Conservation (phyloP, 2,329 filamentous ascomycete genomes). For the Colletotrichum aenigma region DNA sequence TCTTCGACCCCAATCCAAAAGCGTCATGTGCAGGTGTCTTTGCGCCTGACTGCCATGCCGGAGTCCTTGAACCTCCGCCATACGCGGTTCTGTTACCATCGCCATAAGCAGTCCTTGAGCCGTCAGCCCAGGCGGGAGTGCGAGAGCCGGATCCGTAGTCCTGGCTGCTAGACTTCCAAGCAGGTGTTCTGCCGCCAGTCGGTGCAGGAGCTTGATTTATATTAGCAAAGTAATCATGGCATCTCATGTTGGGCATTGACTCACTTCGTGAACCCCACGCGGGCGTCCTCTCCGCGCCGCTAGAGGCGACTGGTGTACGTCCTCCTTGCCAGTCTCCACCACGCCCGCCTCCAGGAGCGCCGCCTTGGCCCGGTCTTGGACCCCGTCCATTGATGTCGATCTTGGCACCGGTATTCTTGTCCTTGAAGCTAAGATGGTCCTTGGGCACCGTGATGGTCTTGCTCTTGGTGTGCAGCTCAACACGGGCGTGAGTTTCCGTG, state of each 20-base stretch:
- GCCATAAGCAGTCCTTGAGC: slow-evolving; percentile 71
- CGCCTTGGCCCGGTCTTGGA: slow-evolving; percentile 51
- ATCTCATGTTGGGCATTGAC: slow-evolving; percentile 32
- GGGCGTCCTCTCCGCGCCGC: slow-evolving; percentile 71
- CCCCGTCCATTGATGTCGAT: slow-evolving; percentile 70
- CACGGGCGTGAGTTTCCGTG: slow-evolving; percentile 82
- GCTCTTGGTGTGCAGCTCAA: slow-evolving; percentile 93
- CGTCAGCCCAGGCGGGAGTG: slow-evolving; percentile 75
- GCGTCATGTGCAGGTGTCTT: slow-evolving; percentile 71
- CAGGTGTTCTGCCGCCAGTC: slow-evolving; percentile 63
- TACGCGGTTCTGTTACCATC: slow-evolving; percentile 80
- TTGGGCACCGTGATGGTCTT: slow-evolving; percentile 89
- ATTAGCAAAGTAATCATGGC: slow-evolving; percentile 26
- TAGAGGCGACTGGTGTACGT: slow-evolving; percentile 69
- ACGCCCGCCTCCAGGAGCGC: slow-evolving; percentile 43
- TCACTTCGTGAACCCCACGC: slow-evolving; percentile 76
- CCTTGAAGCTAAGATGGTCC: slow-evolving; percentile 82
- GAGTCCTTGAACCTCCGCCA: slow-evolving; percentile 73
- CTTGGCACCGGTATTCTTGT: slow-evolving; percentile 78
- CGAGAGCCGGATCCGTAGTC: slow-evolving; percentile 58
- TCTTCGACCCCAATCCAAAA: slow-evolving; percentile 72
- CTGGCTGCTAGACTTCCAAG: slow-evolving; percentile 55
- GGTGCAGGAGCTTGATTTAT: slow-evolving; percentile 53
- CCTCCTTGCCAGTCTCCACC: slow-evolving; percentile 63
- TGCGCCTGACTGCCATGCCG: slow-evolving; percentile 79